These are phyloP conservation scores for Phaffia tasmanica DNA, from an alignment of 768 basidiomycete species.

Conservation along the genomic window DNA sequence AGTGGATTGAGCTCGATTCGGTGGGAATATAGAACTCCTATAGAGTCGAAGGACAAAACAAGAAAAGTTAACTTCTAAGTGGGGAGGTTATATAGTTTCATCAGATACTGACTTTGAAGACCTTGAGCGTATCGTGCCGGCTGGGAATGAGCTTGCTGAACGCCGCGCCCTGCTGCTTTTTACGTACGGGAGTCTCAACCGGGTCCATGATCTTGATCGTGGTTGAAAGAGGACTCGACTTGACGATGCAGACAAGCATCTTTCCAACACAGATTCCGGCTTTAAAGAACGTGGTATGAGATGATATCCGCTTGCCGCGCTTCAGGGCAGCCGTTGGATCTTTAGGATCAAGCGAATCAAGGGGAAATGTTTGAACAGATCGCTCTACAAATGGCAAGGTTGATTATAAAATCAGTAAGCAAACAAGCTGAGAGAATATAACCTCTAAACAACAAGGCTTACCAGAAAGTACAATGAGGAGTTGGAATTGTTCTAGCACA, in stretches of 20 bases:
- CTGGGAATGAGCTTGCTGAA: constrained; percentile 90
- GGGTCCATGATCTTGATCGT: constrained; percentile 97
- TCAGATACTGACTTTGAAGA: constrained; percentile 58
- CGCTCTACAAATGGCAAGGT: constrained; percentile 50
- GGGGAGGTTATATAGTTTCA: neutral
- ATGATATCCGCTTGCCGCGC: constrained; percentile 86
- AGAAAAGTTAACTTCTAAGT: neutral
- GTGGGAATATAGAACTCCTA: constrained; percentile 99
- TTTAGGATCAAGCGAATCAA: constrained; percentile 78
- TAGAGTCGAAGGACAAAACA: constrained; percentile 3
- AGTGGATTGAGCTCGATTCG: constrained; percentile 91
- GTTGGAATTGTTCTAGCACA: constrained; percentile 86
- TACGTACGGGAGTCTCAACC: constrained; percentile 60
- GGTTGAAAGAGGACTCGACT: constrained; percentile 84
- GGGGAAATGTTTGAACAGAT: constrained; percentile 87
- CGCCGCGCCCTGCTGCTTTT: constrained; percentile 42
- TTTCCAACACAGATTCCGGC: constrained; percentile 82
- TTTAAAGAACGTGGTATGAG: constrained; percentile 97
- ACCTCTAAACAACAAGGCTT: constrained; percentile 27
- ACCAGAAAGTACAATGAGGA: constrained; percentile 98
- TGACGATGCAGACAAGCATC: constrained; percentile 91
- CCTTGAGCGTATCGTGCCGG: constrained; percentile 69
- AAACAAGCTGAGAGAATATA: neutral
- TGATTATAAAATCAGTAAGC: neutral
- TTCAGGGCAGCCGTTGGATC: constrained; percentile 86